phyloP scores from a whole-genome alignment of 75 land plant genomes.

The Cryptomeria japonica region DNA sequence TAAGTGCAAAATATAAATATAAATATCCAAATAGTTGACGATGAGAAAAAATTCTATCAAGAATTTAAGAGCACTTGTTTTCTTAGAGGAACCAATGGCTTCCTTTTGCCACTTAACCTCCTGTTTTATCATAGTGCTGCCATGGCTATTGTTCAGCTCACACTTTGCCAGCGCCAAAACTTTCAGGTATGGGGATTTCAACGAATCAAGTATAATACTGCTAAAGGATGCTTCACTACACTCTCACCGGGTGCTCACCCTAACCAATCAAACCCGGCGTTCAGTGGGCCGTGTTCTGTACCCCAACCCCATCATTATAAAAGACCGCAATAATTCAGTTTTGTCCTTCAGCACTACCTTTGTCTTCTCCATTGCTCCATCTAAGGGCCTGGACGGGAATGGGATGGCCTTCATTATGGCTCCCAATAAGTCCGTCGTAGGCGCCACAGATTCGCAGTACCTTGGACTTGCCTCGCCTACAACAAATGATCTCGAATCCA shows the following conservation, averaged over 20 bases:
- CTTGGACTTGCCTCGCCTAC: conserved; percentile 10
- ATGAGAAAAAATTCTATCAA: no score
- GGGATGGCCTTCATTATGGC: conserved; percentile 19
- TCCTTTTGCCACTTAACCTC: background rate
- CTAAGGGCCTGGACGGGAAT: background rate
- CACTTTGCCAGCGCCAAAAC: background rate
- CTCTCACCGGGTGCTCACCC: background rate
- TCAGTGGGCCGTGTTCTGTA: background rate
- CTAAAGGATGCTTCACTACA: background rate
- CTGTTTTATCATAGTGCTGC: background rate
- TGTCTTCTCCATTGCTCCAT: conserved; percentile 24
- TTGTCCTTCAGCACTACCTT: conserved; percentile 7
- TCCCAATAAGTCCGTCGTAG: background rate
- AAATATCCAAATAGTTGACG: no score
- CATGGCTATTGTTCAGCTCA: background rate
- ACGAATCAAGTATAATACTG: background rate
- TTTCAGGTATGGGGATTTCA: background rate
- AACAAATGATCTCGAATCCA: background rate
- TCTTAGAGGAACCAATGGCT: background rate
- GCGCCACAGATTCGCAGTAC: background rate
- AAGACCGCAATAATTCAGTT: background rate
- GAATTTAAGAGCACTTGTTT: background rate
- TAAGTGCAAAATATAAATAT: no score
- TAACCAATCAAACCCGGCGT: background rate
- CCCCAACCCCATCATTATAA: background rate